phyloP scores from a whole-genome alignment of 2,329 filamentous ascomycete species.

The Nannizziopsis barbatae region DNA sequence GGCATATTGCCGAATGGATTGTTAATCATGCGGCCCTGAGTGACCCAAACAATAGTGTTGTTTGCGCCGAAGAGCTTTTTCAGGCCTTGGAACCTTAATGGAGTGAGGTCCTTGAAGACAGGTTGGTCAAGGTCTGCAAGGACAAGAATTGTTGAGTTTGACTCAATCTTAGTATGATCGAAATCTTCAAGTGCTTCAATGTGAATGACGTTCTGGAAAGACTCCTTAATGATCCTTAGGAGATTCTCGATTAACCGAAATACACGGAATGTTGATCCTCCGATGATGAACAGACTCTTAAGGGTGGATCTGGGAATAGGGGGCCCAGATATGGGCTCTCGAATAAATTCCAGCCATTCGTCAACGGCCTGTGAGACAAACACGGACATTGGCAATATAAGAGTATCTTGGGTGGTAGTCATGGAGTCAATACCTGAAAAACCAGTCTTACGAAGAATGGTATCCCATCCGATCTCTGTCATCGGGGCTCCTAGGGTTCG shows the following conservation, averaged over 20 bases:
- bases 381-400: neutral
- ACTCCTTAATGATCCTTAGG: neutral
- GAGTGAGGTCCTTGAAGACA: constrained; percentile 8
- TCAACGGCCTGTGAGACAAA: constrained; percentile 7
- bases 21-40: neutral
- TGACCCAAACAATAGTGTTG: neutral
- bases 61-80: neutral
- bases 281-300: constrained; percentile 1
- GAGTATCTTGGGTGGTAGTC: neutral
- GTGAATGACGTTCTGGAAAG: neutral
- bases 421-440: constrained; percentile 9
- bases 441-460: constrained; percentile 3
- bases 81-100: neutral
- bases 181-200: neutral
- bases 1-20: too few species aligned
- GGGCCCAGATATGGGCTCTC: neutral
- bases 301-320: neutral
- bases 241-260: neutral
- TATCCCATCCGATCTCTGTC: constrained; percentile 3
- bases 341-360: neutral
- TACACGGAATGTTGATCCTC: constrained; percentile 7
- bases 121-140: constrained; percentile 2
- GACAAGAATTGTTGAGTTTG: neutral
- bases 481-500: constrained; percentile 2
- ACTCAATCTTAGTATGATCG: neutral